phyloP scores from a whole-genome alignment of 2,329 filamentous ascomycete genomes.

The Botrytis tulipae region DNA sequence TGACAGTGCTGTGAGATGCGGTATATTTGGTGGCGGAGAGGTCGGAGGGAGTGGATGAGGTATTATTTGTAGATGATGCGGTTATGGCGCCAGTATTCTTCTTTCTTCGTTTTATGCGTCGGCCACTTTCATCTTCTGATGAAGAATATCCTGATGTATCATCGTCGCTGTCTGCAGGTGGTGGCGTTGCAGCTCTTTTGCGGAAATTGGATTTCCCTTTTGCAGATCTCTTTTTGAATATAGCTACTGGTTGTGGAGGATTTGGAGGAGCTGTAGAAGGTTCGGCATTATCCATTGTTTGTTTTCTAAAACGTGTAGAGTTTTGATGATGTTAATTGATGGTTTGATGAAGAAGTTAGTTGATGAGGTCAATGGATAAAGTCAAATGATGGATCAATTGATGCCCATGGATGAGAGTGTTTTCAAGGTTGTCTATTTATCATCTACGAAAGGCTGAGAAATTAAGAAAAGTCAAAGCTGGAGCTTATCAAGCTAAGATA shows the following conservation, averaged over 20 bases:
- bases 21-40: conserved; percentile 54
- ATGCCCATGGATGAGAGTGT: neutral
- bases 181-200: conserved; percentile 77
- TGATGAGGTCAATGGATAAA: neutral
- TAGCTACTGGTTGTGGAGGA: conserved; percentile 45
- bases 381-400: neutral
- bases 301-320: neutral
- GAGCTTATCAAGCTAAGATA: neutral
- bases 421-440: neutral
- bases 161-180: conserved; percentile 56
- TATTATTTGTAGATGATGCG: conserved; percentile 55
- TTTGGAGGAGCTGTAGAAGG: conserved; percentile 1
- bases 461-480: conserved; percentile 1
- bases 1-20: conserved; percentile 60
- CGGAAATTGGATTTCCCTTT: conserved; percentile 76
- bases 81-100: conserved; percentile 65
- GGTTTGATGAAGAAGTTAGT: neutral
- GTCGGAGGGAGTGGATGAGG: conserved; percentile 43
- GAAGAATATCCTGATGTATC: conserved; percentile 60
- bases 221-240: conserved; percentile 83
- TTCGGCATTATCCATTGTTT: conserved; percentile 17
- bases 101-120: conserved; percentile 74
- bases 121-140: conserved; percentile 74
- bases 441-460: conserved; percentile 7
- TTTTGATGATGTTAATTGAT: neutral